Conservation (phyloP, 2,329 filamentous ascomycete genomes). For the Trichoderma arundinaceum region DNA sequence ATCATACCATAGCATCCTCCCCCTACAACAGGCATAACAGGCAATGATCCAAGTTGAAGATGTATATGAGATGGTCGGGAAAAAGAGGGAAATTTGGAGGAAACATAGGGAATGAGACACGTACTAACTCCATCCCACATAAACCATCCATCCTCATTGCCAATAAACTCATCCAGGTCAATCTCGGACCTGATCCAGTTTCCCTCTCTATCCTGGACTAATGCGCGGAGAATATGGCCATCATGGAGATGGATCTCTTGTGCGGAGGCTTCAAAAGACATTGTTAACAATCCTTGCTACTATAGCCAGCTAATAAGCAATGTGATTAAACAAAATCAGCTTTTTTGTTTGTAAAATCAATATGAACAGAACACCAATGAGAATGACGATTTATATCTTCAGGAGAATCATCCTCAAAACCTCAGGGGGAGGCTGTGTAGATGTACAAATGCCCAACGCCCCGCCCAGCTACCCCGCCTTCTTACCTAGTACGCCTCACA, state of each 20-base stretch:
- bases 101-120: background rate
- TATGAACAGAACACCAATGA: background rate
- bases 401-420: background rate
- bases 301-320: too few species aligned
- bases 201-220: constrained; percentile 6
- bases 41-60: background rate
- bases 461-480: constrained; percentile 20
- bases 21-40: background rate
- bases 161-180: constrained; percentile 32
- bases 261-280: constrained; percentile 31
- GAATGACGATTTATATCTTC: constrained; percentile 3
- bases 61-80: background rate
- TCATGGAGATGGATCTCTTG: constrained; percentile 26
- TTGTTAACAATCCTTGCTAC: background rate
- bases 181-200: constrained; percentile 14
- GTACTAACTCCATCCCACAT: constrained; percentile 33
- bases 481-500: background rate
- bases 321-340: too few species aligned
- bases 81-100: background rate
- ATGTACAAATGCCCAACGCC: constrained; percentile 11
- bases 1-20: too few species aligned
- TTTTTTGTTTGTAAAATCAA: too few species aligned
- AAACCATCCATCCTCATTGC: constrained; percentile 34
- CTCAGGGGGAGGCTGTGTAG: constrained; percentile 19
- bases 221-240: constrained; percentile 32